Percentiles rank a stretch among this genome's conserved stretches.
Conservation (phyloP, 805 yeast species). For the Blastobotrys terrestris region DNA sequence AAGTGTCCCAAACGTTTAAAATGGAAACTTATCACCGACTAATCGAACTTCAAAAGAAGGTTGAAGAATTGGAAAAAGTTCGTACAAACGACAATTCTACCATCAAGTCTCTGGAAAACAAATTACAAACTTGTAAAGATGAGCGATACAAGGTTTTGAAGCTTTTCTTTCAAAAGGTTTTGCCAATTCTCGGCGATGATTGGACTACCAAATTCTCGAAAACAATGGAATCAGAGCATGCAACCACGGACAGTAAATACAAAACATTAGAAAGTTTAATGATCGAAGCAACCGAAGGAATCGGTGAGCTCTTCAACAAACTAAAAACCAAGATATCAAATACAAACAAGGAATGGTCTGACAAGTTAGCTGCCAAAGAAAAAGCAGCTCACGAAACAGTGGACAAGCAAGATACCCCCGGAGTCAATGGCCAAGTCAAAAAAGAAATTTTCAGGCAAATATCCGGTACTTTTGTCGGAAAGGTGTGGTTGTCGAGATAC, state of each 20-base stretch:
- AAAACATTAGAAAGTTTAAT: background rate
- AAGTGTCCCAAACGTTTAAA: constrained; percentile 11
- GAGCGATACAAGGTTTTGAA: constrained; percentile 2
- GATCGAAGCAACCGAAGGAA: background rate
- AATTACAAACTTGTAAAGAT: constrained; percentile 4
- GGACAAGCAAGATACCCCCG: background rate
- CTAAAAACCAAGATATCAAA: background rate
- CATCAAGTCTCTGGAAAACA: constrained; percentile 8
- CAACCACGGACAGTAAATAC: background rate
- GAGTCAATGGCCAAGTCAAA: background rate
- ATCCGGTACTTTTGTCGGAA: constrained; percentile 2
- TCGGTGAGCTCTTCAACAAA: background rate
- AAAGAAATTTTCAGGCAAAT: background rate
- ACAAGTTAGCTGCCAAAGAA: background rate
- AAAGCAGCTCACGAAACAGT: background rate
- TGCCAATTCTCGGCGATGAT: constrained; percentile 5
- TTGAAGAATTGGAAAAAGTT: constrained; percentile 7
- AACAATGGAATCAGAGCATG: background rate
- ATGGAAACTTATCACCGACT: constrained; percentile 10
- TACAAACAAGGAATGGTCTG: background rate
- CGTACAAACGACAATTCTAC: constrained; percentile 7
- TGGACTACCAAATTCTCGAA: background rate
- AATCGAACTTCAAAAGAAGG: constrained; percentile 6
- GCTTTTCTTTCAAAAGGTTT: constrained; percentile 4
- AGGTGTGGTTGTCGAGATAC: constrained; percentile 2